These are phyloP conservation scores for Monilinia fructigena DNA, from an alignment of 2,329 filamentous ascomycete species.

Conservation along the genomic window DNA sequence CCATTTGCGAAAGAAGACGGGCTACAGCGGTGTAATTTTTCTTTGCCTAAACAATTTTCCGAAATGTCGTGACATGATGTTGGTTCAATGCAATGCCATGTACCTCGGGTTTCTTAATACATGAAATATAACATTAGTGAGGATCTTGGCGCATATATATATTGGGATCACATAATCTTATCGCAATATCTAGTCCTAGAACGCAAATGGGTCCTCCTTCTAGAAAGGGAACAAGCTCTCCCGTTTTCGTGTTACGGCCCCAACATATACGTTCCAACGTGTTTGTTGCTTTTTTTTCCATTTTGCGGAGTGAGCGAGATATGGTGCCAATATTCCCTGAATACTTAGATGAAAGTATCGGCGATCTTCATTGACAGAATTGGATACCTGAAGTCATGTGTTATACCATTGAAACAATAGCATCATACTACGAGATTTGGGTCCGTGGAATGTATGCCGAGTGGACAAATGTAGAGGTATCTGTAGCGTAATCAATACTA, in stretches of 20 bases:
- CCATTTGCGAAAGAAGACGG: not conserved
- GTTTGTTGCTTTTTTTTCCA: no score
- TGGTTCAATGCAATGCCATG: not conserved
- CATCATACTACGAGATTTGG: not conserved
- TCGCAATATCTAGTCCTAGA: not conserved
- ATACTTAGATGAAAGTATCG: not conserved
- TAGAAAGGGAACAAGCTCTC: not conserved
- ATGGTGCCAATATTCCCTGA: no score
- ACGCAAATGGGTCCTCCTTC: not conserved
- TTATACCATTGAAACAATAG: not conserved
- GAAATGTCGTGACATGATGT: not conserved
- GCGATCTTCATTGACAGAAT: no score
- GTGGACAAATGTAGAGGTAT: not conserved
- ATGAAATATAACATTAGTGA: not conserved
- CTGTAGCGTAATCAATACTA: not conserved
- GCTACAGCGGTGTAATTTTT: not conserved
- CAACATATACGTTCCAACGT: no score
- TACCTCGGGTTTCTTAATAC: not conserved
- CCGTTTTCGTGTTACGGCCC: not conserved
- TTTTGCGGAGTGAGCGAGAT: no score
- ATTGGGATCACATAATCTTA: not conserved
- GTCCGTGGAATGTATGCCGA: not conserved
- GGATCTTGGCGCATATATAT: conserved; percentile 3
- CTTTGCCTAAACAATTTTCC: not conserved
- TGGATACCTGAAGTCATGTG: not conserved